A percentile compares a stretch with the other conserved stretches of the same genome.
Conservation (phyloP, 23 red algal genomes). For the Rhodosorus marinus region DNA sequence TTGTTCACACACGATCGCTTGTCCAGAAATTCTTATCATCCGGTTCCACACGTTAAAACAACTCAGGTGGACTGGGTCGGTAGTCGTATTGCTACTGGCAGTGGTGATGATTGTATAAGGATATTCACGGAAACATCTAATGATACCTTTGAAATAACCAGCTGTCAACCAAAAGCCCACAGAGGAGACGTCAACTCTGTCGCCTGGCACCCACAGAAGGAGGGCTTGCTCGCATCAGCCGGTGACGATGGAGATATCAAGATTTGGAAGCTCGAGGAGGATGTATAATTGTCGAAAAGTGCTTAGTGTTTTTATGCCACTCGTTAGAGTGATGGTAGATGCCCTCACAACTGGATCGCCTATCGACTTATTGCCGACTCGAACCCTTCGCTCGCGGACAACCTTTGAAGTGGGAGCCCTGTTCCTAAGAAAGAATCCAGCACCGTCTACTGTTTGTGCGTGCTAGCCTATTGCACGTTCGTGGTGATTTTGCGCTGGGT, state of each 20-base stretch:
- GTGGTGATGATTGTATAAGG: slow-evolving; percentile 60
- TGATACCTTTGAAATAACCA: slow-evolving; percentile 9
- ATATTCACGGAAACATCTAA: not conserved
- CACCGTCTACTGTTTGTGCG: no score
- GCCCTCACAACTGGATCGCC: no score
- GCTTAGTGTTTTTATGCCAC: not conserved
- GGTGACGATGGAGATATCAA: slow-evolving; percentile 61
- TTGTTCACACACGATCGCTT: slow-evolving; percentile 12
- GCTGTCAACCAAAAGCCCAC: slow-evolving; percentile 18
- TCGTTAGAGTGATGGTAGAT: no score
- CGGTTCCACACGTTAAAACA: slow-evolving; percentile 5
- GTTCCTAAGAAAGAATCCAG: no score
- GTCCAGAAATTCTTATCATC: slow-evolving; percentile 30
- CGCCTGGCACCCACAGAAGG: slow-evolving; percentile 49
- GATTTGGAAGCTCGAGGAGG: slow-evolving; percentile 20
- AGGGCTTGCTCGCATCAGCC: slow-evolving; percentile 48
- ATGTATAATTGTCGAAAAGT: not conserved
- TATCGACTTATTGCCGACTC: no score
- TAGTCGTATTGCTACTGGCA: slow-evolving; percentile 28
- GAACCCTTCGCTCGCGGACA: no score
- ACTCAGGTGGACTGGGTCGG: slow-evolving; percentile 2
- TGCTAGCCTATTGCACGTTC: no score
- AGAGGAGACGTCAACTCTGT: slow-evolving; percentile 63
- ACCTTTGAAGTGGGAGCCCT: no score
- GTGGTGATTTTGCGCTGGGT: no score